Conservation (phyloP, 352 stramenopile genomes). For the Aphanomyces invadans region DNA sequence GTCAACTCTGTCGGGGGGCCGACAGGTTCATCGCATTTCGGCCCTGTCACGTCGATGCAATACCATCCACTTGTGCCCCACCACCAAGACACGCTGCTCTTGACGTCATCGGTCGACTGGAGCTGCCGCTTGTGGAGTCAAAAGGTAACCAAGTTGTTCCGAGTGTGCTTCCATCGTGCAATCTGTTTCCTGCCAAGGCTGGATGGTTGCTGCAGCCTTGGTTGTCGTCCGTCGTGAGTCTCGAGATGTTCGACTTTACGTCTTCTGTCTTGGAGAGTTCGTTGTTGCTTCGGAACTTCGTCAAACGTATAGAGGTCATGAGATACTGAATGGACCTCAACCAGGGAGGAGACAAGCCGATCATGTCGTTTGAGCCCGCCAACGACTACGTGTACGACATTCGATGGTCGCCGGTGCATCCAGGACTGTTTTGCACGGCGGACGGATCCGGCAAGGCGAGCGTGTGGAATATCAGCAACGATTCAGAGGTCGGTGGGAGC, state of each 20-base stretch:
- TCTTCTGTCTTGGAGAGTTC: too few species aligned
- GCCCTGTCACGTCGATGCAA: conserved; percentile 76
- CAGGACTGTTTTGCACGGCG: conserved; percentile 73
- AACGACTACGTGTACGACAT: conserved; percentile 86
- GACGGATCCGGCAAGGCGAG: conserved; percentile 62
- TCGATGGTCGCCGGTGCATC: conserved; percentile 71
- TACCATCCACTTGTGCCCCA: conserved; percentile 64
- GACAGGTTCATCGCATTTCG: conserved; percentile 53
- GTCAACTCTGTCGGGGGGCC: conserved; percentile 55
- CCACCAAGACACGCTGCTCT: conserved; percentile 65
- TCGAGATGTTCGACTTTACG: too few species aligned
- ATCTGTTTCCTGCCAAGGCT: too few species aligned
- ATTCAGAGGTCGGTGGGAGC: conserved; percentile 48
- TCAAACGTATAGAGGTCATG: not conserved
- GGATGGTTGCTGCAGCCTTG: too few species aligned
- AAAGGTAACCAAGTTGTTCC: not conserved
- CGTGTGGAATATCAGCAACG: conserved; percentile 81
- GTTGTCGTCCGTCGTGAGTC: too few species aligned
- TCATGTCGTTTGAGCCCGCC: conserved; percentile 79
- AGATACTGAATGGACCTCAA: conserved; percentile 22
- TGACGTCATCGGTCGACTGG: conserved; percentile 81
- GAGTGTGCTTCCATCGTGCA: too few species aligned
- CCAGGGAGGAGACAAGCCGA: conserved; percentile 52
- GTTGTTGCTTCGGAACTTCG: too few species aligned
- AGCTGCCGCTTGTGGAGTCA: conserved; percentile 82